A percentile compares a stretch with the other conserved stretches of the same genome.
These are phyloP conservation scores for Trypethelium eluteriae DNA, from an alignment of 495 filamentous ascomycete genomes.

Conservation along the genomic window DNA sequence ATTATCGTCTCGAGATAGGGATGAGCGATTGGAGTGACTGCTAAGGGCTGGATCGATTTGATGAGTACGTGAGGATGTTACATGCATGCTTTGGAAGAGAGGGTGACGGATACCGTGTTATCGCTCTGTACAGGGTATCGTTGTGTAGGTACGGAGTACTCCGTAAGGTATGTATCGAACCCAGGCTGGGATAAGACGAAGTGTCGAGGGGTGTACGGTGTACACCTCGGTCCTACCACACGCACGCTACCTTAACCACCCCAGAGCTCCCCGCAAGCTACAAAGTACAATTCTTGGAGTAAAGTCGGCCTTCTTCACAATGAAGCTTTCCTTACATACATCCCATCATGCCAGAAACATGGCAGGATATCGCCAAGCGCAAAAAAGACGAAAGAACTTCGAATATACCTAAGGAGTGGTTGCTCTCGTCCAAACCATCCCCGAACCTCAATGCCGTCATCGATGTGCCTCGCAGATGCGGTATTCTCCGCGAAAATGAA, in stretches of 20 bases:
- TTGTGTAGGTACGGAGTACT: neutral
- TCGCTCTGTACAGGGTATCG: conserved; percentile 4
- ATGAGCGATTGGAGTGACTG: neutral
- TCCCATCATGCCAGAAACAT: conserved; percentile 27
- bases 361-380: conserved; percentile 30
- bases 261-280: neutral
- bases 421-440: conserved; percentile 17
- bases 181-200: neutral
- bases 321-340: neutral
- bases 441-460: conserved; percentile 23
- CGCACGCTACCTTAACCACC: neutral
- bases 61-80: neutral
- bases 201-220: neutral
- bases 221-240: too few relatives aligned
- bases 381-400: conserved; percentile 33
- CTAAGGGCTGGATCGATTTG: neutral
- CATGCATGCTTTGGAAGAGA: neutral
- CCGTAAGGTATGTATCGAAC: neutral
- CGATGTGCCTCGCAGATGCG: conserved; percentile 31
- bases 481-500: conserved; percentile 46
- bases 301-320: neutral
- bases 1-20: neutral
- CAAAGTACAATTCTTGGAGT: neutral
- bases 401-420: conserved; percentile 36
- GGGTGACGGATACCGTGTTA: neutral